Base-by-base conservation (phyloP, 2,329 filamentous ascomycete species). In the Parafenestella ontariensis region DNA sequence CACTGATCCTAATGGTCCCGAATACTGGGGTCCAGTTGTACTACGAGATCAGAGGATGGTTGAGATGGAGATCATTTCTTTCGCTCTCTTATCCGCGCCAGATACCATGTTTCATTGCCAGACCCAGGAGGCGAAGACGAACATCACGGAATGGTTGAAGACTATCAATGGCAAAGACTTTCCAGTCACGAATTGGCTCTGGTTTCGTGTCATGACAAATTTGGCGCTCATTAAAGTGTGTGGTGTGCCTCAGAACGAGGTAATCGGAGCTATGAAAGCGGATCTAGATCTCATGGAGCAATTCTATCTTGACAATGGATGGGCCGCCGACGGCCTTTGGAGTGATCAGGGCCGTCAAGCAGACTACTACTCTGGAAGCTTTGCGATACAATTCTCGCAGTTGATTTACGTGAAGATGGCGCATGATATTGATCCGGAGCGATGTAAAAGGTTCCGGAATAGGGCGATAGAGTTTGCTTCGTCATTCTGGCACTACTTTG, bases 341-440 rank as follows among this genome's bases (percentile, higher is more conserved):
- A 71, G 56, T 13, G 61, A 72, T 3, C 54, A 72, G 53, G 50
- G 76, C 43, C 7, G 62, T 15, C 81, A 83, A 41, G 80, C 77
- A 0, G 82, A 83, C 46, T 83, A 83, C 61, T 84, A 84, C 49
- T 83, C 81, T 1, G 81, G 81, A 0, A 83, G 82, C 41, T 84
- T 84, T 49, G 82, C 82, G 0, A 81, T 84, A 8, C 82, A 83
- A 49, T 83, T 83, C 29, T 77, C 75, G 1, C 81, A 83, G 52
- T 64, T 83, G 2, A 65, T 83, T 0, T 84, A 81, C 54, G 70
- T 75, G 0, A 77, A 76, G 7, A 79, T 80, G 54, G 79, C 79
- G 0, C 53, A 59, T 0, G 76, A 81, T 15, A 37, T 80, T 3
- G 81, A 83, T 44, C 67, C 72, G 0, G 56, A 66, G 26, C 66